Conservation (phyloP, 129 eudicot genomes). For the Solidago caesia region DNA sequence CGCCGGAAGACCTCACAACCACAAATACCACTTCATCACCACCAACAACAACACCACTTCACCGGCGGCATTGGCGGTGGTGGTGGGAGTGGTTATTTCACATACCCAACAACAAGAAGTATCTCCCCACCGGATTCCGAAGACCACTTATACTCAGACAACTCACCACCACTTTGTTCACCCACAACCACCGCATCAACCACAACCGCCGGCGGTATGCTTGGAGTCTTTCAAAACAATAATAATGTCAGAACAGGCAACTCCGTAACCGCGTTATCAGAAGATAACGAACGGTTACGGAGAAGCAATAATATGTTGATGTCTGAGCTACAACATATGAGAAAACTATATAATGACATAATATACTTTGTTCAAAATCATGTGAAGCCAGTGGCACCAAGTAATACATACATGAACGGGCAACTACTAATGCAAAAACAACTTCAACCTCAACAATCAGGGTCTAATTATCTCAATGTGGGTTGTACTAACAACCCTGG, state of each 20-base stretch:
- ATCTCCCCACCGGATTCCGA: conserved; percentile 84
- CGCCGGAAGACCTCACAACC: conserved; percentile 87
- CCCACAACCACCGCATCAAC: conserved; percentile 19
- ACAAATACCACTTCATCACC: conserved; percentile 45
- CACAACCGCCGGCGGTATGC: conserved; percentile 18
- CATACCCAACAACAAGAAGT: conserved; percentile 53
- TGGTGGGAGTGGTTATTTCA: conserved; percentile 39
- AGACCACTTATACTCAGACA: conserved; percentile 49
- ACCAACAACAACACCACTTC: conserved; percentile 52
- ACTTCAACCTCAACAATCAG: conserved; percentile 1
- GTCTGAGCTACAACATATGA: conserved; percentile 92
- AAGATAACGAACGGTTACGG: conserved; percentile 78
- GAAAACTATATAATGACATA: conserved; percentile 84
- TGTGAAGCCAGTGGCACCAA: conserved; percentile 80
- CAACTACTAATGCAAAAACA: conserved; percentile 19
- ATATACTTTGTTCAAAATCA: conserved; percentile 92
- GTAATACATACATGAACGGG: conserved; percentile 38
- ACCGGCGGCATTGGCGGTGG: conserved; percentile 24
- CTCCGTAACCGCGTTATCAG: conserved; percentile 69
- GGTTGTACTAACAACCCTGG: background rate
- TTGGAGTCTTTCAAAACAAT: conserved; percentile 26
- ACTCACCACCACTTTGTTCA: conserved; percentile 57
- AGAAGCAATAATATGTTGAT: conserved; percentile 76
- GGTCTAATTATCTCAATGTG: background rate
- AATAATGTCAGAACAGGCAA: conserved; percentile 1